A percentile compares a stretch with the other conserved stretches of the same genome.
Evolutionary conservation across 2,329 filamentous ascomycete genomes (phyloP).

Genomic region (Colletotrichum cordylinicola): DNA sequence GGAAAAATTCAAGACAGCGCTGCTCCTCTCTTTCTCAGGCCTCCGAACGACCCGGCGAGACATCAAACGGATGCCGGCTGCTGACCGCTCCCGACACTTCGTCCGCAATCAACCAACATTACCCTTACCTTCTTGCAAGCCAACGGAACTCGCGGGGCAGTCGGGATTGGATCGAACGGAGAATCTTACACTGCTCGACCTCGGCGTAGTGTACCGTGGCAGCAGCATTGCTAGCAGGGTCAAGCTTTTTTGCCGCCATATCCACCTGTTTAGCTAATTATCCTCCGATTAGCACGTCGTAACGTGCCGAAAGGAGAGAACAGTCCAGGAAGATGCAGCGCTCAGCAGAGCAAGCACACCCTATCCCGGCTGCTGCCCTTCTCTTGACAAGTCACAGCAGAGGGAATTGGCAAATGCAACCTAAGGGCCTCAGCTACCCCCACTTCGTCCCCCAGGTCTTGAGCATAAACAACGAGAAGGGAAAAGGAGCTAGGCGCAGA

Average conservation of each 20-base stretch:
- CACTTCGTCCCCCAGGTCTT: slow-evolving; percentile 5
- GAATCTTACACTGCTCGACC: not conserved
- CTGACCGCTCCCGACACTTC: slow-evolving; percentile 11
- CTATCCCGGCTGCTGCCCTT: not conserved
- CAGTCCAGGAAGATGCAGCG: not conserved
- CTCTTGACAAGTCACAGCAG: not conserved
- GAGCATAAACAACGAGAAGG: not conserved
- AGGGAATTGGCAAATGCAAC: slow-evolving; percentile 3
- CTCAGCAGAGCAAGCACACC: not conserved
- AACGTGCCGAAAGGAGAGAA: not conserved
- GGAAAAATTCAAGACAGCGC: not conserved
- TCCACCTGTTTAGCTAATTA: slow-evolving; percentile 20
- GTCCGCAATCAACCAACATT: not conserved
- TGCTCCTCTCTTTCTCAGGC: not conserved
- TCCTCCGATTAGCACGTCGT: slow-evolving; percentile 13
- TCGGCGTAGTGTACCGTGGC: not conserved
- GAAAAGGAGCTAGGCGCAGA: slow-evolving; percentile 21
- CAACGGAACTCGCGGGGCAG: not conserved
- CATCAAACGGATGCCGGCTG: slow-evolving; percentile 2
- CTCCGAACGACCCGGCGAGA: slow-evolving; percentile 5
- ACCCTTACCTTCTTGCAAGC: not conserved
- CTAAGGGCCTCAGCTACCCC: not conserved
- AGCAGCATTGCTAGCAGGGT: slow-evolving; percentile 2
- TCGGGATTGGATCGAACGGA: not conserved
- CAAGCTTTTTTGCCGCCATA: slow-evolving; percentile 20